Conservation (phyloP, 2,329 filamentous ascomycete genomes). For the Lasiodiplodia sp. region DNA sequence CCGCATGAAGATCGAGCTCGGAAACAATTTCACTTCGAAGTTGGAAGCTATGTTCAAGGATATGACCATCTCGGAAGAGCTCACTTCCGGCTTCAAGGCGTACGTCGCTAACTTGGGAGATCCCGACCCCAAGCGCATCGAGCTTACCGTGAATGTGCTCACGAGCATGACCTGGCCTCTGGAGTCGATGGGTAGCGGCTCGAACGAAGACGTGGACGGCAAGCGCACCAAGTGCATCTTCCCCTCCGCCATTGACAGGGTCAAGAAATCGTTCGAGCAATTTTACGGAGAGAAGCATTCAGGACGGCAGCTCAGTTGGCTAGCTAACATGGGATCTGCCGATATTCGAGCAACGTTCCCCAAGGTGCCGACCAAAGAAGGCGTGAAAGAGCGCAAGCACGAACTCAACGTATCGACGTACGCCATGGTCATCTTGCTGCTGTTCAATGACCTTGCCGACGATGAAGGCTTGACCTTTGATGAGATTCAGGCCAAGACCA, state of each 20-base stretch:
- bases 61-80: constrained; percentile 84
- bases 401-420: constrained; percentile 93
- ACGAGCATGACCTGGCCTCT: constrained; percentile 96
- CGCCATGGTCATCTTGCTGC: constrained; percentile 85
- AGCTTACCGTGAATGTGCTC: constrained; percentile 83
- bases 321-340: constrained; percentile 76
- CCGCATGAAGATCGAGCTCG: constrained; percentile 96
- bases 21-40: constrained; percentile 90
- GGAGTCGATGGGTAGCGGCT: constrained; percentile 75
- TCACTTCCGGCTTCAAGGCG: constrained; percentile 77
- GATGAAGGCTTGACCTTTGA: constrained; percentile 66
- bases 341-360: constrained; percentile 85
- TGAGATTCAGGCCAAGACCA: constrained; percentile 83
- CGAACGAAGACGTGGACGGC: constrained; percentile 57
- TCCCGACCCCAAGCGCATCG: constrained; percentile 69
- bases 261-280: constrained; percentile 85
- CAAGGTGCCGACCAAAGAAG: constrained; percentile 73
- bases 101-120: constrained; percentile 69
- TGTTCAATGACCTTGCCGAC: constrained; percentile 80
- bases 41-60: constrained; percentile 99
- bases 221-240: constrained; percentile 69
- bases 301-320: constrained; percentile 88
- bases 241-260: constrained; percentile 73
- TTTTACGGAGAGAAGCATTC: constrained; percentile 90
- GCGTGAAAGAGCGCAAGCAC: constrained; percentile 74